Base-by-base conservation (phyloP, 192 early-diverging fungal genomes). In the Rhizoclosmatium sp. region DNA sequence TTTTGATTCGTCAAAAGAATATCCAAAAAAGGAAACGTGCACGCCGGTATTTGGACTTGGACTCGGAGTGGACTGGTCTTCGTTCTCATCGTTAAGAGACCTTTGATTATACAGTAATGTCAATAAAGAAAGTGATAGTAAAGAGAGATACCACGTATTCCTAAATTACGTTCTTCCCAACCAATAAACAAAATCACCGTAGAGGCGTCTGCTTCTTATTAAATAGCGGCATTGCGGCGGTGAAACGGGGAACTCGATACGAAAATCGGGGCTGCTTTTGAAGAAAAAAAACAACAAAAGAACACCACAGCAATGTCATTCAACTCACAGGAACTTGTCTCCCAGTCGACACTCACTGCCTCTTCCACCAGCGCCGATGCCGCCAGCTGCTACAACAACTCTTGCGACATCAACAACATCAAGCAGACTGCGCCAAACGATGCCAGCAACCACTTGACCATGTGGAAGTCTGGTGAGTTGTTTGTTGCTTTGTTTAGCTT, bases 381-480 rank as follows among this genome's bases (percentile, higher is more conserved):
- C 4, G 7, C 49, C 23, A 31, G 66, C 3, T 76, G 75, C 65
- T 67, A 31, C 40, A 12, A n/a, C 49, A 19, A 12, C 41, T 14
- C 2, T 4, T 76, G 75, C 64, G 47, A 16, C 4, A 51, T 76
- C 47, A 39, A n/a, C n/a, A 65, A 76, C n/a, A 47, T 76, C 54
- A 65, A 67, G 39, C 62, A 65, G 48, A 66, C 65, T 2, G 0
- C 75, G 7, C 62, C 58, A 5, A 67, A 67, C 65, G 65, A 76
- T 61, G n/a, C 47, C 44, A 56, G 21, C 21, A 47, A 76, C 65
- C 75, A 76, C 47, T 48, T 67, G 46, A 67, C 65, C 19, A 16
- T 45, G 21, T 76, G 75, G 75, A 16, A 49, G 75, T 66, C 64
- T 75, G 61, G 39, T 46, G 14, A 1, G 39, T 75, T 75, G 5